Evolutionary conservation across 2,329 filamentous ascomycete species (phyloP).

Genomic region (Lachnellula cervina): DNA sequence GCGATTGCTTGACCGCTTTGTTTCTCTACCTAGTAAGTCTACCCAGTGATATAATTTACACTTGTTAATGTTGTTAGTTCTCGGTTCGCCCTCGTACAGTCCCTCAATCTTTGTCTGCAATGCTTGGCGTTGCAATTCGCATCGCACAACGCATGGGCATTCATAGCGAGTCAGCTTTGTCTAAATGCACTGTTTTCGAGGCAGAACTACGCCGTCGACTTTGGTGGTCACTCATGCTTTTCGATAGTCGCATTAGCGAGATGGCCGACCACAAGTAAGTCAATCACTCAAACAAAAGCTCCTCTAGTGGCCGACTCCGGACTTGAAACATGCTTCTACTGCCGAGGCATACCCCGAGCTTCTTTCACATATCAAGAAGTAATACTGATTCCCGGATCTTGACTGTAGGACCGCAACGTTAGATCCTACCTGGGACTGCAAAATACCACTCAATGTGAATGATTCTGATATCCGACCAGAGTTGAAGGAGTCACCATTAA

Average conservation of each 20-base stretch:
- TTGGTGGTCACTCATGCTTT: slow-evolving; percentile 68
- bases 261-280: slow-evolving; percentile 43
- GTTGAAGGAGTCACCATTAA: slow-evolving; percentile 48
- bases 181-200: slow-evolving; percentile 49
- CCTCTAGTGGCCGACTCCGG: no score
- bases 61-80: slow-evolving; percentile 20
- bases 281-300: no score
- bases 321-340: no score
- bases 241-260: slow-evolving; percentile 65
- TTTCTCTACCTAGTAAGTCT: slow-evolving; percentile 48
- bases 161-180: slow-evolving; percentile 55
- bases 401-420: slow-evolving; percentile 34
- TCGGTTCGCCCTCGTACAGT: slow-evolving; percentile 40
- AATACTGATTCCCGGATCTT: no score
- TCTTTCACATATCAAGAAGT: no score
- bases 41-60: not conserved
- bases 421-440: slow-evolving; percentile 47
- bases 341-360: no score
- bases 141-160: slow-evolving; percentile 65
- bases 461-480: slow-evolving; percentile 55
- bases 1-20: slow-evolving; percentile 45
- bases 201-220: slow-evolving; percentile 66
- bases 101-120: slow-evolving; percentile 54
- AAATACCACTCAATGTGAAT: slow-evolving; percentile 56
- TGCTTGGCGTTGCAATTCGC: slow-evolving; percentile 62